Evolutionary conservation across 495 filamentous ascomycete species (phyloP).

Genomic region (Cercophora scortea): DNA sequence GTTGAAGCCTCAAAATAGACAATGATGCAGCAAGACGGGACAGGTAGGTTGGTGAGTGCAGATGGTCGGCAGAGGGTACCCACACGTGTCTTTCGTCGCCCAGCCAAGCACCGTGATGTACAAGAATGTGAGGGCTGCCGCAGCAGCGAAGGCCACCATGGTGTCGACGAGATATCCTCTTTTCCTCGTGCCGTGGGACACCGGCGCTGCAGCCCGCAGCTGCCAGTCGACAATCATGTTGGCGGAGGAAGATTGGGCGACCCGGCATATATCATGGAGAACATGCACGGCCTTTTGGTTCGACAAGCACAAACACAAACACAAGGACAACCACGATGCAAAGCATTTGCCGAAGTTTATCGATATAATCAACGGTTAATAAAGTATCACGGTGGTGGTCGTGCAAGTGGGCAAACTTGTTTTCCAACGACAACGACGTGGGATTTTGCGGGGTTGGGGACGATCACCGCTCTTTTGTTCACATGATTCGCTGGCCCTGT

Average conservation of each 20-base stretch:
- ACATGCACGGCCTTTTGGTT: no score
- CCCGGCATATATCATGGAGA: no score
- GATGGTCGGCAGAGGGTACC: not conserved
- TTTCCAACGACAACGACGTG: no score
- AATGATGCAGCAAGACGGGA: no score
- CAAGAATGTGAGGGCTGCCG: not conserved
- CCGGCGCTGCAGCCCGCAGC: not conserved
- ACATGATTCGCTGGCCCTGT: not conserved
- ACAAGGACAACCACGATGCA: no score
- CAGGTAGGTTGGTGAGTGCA: no score
- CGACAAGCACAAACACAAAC: no score
- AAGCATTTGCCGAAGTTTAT: no score
- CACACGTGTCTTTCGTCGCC: not conserved
- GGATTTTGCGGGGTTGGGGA: constrained; percentile 1
- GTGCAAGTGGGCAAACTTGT: no score
- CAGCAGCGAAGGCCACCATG: constrained; percentile 7
- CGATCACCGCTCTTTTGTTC: not conserved
- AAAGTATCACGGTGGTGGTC: no score
- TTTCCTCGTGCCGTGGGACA: not conserved
- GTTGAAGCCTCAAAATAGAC: not conserved
- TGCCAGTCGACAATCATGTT: not conserved
- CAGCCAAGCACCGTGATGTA: constrained; percentile 1
- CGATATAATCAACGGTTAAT: no score
- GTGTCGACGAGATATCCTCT: constrained; percentile 5
- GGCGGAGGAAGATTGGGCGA: not conserved